These are phyloP conservation scores for Venustampulla echinocandica DNA, from an alignment of 495 filamentous ascomycete genomes.

Conservation along the genomic window DNA sequence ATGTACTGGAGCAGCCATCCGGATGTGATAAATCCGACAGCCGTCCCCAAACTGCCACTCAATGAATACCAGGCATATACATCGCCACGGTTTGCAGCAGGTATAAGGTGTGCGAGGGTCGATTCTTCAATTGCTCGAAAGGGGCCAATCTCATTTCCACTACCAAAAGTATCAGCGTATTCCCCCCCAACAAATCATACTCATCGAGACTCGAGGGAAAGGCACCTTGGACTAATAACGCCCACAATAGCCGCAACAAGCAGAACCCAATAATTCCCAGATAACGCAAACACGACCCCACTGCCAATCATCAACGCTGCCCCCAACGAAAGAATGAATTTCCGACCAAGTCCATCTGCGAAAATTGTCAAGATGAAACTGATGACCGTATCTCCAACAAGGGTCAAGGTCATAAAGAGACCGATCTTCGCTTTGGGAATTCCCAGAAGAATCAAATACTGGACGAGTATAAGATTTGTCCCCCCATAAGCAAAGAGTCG, in stretches of 20 bases:
- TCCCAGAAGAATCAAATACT: constrained; percentile 55
- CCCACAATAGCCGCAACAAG: constrained; percentile 67
- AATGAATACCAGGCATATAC: constrained; percentile 80
- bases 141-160: constrained; percentile 71
- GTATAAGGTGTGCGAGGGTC: constrained; percentile 64
- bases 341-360: constrained; percentile 65
- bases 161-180: constrained; percentile 21
- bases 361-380: constrained; percentile 67
- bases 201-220: background rate
- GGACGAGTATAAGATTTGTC: constrained; percentile 65
- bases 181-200: background rate
- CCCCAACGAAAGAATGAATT: constrained; percentile 58
- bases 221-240: constrained; percentile 61
- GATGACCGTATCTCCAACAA: constrained; percentile 71
- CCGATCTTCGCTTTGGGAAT: constrained; percentile 68
- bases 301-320: constrained; percentile 58
- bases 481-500: constrained; percentile 75
- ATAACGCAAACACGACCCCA: constrained; percentile 59
- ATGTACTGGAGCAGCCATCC: constrained; percentile 56
- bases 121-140: constrained; percentile 85
- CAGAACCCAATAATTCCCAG: constrained; percentile 65
- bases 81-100: constrained; percentile 51
- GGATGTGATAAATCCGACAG: constrained; percentile 54
- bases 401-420: constrained; percentile 79
- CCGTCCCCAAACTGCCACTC: constrained; percentile 52